A percentile compares a stretch with the other conserved stretches of the same genome.
These are phyloP conservation scores for Musa beccarii DNA, from an alignment of 176 grass and related monocot genomes.

Conservation along the genomic window DNA sequence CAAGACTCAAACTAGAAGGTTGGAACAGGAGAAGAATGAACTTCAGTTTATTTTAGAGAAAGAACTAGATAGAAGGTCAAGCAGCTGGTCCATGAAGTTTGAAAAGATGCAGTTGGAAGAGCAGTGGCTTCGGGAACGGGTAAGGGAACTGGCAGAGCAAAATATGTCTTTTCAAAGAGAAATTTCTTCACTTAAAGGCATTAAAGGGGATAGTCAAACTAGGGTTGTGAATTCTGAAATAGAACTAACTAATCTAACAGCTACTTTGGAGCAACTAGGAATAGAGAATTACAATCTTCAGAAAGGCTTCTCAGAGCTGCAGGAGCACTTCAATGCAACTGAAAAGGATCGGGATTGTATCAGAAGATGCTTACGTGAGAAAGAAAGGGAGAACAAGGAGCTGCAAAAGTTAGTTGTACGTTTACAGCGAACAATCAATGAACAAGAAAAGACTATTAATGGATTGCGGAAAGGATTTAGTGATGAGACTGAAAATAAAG, in stretches of 20 bases:
- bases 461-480: conserved; percentile 43
- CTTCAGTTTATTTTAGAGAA: conserved; percentile 41
- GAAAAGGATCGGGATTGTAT: conserved; percentile 49
- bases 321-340: conserved; percentile 36
- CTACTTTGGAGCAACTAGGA: conserved; percentile 33
- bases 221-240: conserved; percentile 30
- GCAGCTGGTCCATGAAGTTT: conserved; percentile 51
- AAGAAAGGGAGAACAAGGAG: conserved; percentile 54
- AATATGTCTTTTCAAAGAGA: conserved; percentile 84
- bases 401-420: conserved; percentile 63
- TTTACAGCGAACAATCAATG: conserved; percentile 52
- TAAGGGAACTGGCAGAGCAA: conserved; percentile 72
- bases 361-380: conserved; percentile 47
- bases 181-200: conserved; percentile 44
- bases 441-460: conserved; percentile 80
- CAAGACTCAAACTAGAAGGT: conserved; percentile 34
- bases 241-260: conserved; percentile 33
- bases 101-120: conserved; percentile 69
- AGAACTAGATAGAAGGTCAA: conserved; percentile 65
- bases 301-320: conserved; percentile 30
- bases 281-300: conserved; percentile 34
- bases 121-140: conserved; percentile 65
- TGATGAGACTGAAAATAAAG: conserved; percentile 33
- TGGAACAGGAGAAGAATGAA: conserved; percentile 53
- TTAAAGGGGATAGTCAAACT: conserved; percentile 27